A percentile compares a stretch with the other conserved stretches of the same genome.
Conservation (phyloP, 768 basidiomycete genomes). For the Kwoniella europaea region DNA sequence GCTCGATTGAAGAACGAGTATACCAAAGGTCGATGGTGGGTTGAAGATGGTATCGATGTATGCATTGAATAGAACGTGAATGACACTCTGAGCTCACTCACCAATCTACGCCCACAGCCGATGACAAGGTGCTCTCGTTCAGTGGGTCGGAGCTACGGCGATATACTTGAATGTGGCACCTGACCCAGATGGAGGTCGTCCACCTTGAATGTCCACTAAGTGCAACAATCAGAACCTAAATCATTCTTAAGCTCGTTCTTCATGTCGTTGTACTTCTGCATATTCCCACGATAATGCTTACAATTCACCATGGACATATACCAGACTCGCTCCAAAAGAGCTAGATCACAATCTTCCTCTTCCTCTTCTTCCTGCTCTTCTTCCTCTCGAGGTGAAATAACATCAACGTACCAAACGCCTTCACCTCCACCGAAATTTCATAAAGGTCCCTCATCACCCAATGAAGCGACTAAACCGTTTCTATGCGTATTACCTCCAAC, state of each 20-base stretch:
- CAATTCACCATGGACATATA: constrained; percentile 7
- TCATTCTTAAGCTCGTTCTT: no score
- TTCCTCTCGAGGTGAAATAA: neutral
- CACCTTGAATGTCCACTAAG: neutral
- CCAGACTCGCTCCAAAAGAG: constrained; percentile 5
- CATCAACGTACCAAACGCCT: neutral
- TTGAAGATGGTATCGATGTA: neutral
- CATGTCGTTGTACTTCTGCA: no score
- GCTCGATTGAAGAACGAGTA: neutral
- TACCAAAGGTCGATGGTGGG: neutral
- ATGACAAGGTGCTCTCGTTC: constrained; percentile 4
- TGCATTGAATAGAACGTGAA: constrained; percentile 7
- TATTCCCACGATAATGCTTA: no score
- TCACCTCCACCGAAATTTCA: constrained; percentile 42
- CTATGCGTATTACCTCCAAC: constrained; percentile 82
- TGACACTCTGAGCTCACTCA: neutral
- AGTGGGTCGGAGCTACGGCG: constrained; percentile 21
- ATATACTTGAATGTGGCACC: constrained; percentile 31
- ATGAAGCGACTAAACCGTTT: constrained; percentile 9
- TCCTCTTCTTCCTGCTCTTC: constrained; percentile 16
- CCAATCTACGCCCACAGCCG: constrained; percentile 8
- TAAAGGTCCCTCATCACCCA: constrained; percentile 15
- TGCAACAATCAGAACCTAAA: no score
- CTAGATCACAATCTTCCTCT: constrained; percentile 25
- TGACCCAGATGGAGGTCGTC: constrained; percentile 19